Evolutionary conservation across 192 early-diverging fungal species (phyloP), one percentile per base, ranked within the genome.

Genomic region (Borealophlyctis nickersoniae): DNA sequence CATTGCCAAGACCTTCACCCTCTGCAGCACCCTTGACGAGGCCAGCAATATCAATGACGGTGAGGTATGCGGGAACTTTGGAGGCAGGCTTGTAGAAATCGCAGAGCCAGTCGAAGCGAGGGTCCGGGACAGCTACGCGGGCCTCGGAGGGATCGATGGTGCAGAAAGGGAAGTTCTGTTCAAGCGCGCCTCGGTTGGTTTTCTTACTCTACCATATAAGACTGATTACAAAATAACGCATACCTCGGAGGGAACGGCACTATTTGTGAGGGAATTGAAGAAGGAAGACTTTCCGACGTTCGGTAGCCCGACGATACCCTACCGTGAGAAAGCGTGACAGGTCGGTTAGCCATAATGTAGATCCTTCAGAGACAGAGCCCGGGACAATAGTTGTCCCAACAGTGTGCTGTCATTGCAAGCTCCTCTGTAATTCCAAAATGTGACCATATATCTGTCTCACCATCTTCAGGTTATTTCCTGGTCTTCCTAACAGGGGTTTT

Each of bases 161-260:
- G 78, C 91, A 92, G 86, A 98, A 98, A 64, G 94, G 93, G 73
- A 91, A 96, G 86, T 96, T 98, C 67, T 94, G 57, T 93, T 89
- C n/a, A n/a, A n/a, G n/a, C n/a, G n/a, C n/a, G n/a, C n/a, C n/a
- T n/a, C n/a, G n/a, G n/a, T n/a, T n/a, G n/a, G n/a, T n/a, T n/a
- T n/a, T n/a, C n/a, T n/a, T n/a, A n/a, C n/a, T n/a, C n/a, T n/a
- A n/a, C n/a, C n/a, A n/a, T n/a, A n/a, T n/a, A n/a, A n/a, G n/a
- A n/a, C n/a, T n/a, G n/a, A n/a, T n/a, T n/a, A n/a, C n/a, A n/a
- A n/a, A n/a, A n/a, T n/a, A n/a, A n/a, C 9, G 19, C 88, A 34
- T 87, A 89, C 72, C 90, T 64, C 73, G 28, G 71, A 62, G 4
- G 77, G 73, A 22, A 73, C 77, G 4, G 74, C 62, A 13, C 60